These are phyloP conservation scores for Fusarium humuli DNA, from an alignment of 2,329 filamentous ascomycete species.

Conservation along the genomic window DNA sequence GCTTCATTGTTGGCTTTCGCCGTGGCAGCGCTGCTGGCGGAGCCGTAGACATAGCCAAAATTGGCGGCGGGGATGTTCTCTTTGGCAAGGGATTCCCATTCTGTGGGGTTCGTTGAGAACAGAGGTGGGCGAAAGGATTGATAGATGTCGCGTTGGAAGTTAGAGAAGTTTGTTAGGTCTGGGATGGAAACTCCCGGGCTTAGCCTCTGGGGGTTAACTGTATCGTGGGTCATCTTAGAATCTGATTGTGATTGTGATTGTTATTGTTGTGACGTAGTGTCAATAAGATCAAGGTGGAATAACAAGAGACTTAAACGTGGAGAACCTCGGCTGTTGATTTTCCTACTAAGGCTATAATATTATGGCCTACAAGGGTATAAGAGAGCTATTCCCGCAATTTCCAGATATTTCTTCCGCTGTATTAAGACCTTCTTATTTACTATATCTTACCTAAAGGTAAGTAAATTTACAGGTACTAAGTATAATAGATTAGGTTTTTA, in stretches of 20 bases:
- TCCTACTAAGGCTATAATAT: too few species aligned
- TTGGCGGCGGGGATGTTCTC: conserved; percentile 34
- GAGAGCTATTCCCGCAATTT: too few species aligned
- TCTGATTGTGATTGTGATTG: neutral
- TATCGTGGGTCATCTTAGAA: neutral
- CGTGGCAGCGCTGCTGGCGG: conserved; percentile 70
- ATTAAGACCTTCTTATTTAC: too few species aligned
- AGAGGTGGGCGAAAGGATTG: conserved; percentile 37
- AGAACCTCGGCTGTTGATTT: too few species aligned
- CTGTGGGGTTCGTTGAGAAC: conserved; percentile 37
- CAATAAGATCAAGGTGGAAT: too few species aligned
- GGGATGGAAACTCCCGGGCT: conserved; percentile 26
- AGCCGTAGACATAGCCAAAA: conserved; percentile 72
- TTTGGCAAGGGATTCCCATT: conserved; percentile 40
- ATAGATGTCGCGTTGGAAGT: conserved; percentile 43
- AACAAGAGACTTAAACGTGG: too few species aligned
- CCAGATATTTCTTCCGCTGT: too few species aligned
- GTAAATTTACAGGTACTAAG: too few species aligned
- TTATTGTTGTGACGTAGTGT: neutral
- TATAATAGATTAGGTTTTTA: too few species aligned
- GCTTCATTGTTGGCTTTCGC: conserved; percentile 70
- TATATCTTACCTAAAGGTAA: too few species aligned
- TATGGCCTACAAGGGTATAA: too few species aligned
- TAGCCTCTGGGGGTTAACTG: conserved; percentile 14
- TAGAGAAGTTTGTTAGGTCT: conserved; percentile 34